Percentiles rank a stretch among this genome's conserved stretches.
Evolutionary conservation across 108 stramenopile genomes (phyloP).

Genomic region (Fistulifera solaris): DNA sequence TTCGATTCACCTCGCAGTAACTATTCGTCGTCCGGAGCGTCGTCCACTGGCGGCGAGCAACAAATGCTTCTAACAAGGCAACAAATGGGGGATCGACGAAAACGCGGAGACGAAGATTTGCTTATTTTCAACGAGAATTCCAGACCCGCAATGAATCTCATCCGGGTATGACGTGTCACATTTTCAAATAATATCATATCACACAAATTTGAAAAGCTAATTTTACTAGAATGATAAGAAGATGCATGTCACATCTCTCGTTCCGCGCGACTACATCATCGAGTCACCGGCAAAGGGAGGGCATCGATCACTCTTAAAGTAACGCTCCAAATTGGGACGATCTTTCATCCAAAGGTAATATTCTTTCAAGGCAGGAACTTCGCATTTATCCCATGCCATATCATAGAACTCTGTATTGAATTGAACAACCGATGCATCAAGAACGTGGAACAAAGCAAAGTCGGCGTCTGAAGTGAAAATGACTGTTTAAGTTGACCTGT

Average conservation of each 20-base stretch:
- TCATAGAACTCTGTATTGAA: conserved; percentile 31
- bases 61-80: conserved; percentile 10
- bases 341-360: conserved; percentile 24
- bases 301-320: conserved; percentile 15
- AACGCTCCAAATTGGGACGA: conserved; percentile 24
- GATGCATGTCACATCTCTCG: too few species aligned
- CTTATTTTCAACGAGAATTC: background rate
- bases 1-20: background rate
- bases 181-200: too few species aligned
- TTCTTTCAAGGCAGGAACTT: conserved; percentile 19
- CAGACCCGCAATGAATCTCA: background rate
- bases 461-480: conserved; percentile 16
- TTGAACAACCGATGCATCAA: conserved; percentile 25
- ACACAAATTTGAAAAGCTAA: too few species aligned
- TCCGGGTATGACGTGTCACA: too few species aligned
- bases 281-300: conserved; percentile 21
- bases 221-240: too few species aligned
- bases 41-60: background rate
- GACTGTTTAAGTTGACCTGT: background rate
- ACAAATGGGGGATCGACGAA: too few species aligned
- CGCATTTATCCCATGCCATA: conserved; percentile 18
- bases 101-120: conserved; percentile 1
- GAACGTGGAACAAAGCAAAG: conserved; percentile 25
- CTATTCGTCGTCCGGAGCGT: background rate
- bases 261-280: conserved; percentile 24